Evolutionary conservation across 202 grass and related monocot genomes (phyloP).

Genomic region (Brachypodium distachyon): DNA sequence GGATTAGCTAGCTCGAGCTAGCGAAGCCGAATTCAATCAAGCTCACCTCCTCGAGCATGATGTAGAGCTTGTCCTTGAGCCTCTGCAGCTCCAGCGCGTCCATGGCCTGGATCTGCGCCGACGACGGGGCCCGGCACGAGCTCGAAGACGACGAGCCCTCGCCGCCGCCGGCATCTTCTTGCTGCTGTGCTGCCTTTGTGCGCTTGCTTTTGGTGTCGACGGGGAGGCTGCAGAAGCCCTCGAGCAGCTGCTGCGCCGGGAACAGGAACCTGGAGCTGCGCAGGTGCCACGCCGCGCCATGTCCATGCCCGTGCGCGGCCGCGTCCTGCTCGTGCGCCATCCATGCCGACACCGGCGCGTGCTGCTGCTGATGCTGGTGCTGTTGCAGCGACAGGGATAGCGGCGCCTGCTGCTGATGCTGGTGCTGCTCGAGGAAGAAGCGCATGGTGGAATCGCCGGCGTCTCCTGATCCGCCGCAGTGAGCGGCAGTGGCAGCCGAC

Average conservation of each 20-base stretch:
- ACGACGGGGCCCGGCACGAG: conserved; percentile 25
- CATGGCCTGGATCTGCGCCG: conserved; percentile 50
- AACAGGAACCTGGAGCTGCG: conserved; percentile 63
- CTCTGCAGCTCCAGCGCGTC: conserved; percentile 58
- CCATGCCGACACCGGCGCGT: background rate
- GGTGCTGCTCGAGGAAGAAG: conserved; percentile 33
- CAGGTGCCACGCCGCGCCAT: conserved; percentile 26
- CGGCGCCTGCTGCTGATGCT: conserved; percentile 17
- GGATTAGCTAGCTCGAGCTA: background rate
- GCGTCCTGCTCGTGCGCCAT: conserved; percentile 12
- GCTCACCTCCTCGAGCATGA: conserved; percentile 94
- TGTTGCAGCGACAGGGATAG: conserved; percentile 62
- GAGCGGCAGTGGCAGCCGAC: background rate
- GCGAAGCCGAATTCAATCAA: background rate
- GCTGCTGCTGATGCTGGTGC: conserved; percentile 43
- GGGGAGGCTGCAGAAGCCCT: conserved; percentile 69
- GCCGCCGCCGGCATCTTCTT: conserved; percentile 2
- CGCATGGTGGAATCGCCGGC: conserved; percentile 18
- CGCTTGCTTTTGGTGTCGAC: conserved; percentile 22
- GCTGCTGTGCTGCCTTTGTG: background rate
- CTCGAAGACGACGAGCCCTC: conserved; percentile 53
- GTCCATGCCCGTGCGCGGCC: conserved; percentile 2
- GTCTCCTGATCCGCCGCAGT: conserved; percentile 2
- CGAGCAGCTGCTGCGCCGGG: conserved; percentile 59
- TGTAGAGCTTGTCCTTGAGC: conserved; percentile 69